Conservation (phyloP, 2,329 filamentous ascomycete genomes). For the Graphilbum sp. region DNA sequence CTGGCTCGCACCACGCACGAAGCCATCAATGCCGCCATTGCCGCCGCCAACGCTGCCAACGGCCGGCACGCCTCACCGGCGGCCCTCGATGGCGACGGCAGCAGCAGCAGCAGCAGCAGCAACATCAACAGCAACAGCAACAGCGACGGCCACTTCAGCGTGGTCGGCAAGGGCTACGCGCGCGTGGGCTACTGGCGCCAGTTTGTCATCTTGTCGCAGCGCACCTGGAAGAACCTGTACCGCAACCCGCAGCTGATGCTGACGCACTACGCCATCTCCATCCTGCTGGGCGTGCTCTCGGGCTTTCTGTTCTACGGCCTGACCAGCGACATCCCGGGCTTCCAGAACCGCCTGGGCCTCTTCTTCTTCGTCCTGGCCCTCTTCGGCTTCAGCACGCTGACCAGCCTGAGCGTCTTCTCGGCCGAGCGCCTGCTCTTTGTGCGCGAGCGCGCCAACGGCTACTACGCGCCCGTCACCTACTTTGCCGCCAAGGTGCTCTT, state of each 20-base stretch:
- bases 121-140: neutral
- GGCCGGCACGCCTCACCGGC: conserved; percentile 38
- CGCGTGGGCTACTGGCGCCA: conserved; percentile 67
- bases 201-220: conserved; percentile 73
- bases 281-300: conserved; percentile 81
- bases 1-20: conserved; percentile 59
- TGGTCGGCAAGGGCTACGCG: conserved; percentile 63
- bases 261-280: conserved; percentile 94
- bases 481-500: conserved; percentile 96
- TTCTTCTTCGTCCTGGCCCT: conserved; percentile 96
- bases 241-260: conserved; percentile 97
- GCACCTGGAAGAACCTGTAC: conserved; percentile 96
- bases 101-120: too few species aligned
- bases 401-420: conserved; percentile 84
- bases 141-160: conserved; percentile 23
- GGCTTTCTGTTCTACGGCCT: conserved; percentile 94
- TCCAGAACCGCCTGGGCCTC: conserved; percentile 90
- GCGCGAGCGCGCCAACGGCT: conserved; percentile 87
- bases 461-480: conserved; percentile 87
- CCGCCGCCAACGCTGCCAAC: conserved; percentile 50
- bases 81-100: too few species aligned
- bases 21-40: conserved; percentile 59
- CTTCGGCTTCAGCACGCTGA: conserved; percentile 93
- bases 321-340: conserved; percentile 89
- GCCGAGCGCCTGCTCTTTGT: conserved; percentile 82